Conservation (phyloP, 352 stramenopile species). For the Peronospora farinosa region DNA sequence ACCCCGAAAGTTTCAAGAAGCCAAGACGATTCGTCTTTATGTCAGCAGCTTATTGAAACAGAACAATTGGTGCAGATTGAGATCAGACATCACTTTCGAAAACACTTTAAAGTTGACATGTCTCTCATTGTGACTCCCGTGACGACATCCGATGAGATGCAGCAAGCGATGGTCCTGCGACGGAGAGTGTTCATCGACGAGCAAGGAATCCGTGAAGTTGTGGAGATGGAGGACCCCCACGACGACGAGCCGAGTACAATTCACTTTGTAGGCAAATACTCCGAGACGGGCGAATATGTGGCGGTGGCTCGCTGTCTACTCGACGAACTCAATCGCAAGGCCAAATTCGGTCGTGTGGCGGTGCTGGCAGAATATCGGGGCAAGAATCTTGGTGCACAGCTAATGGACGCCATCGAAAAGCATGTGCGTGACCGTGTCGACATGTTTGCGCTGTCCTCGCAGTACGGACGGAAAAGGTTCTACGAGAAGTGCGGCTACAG, state of each 20-base stretch:
- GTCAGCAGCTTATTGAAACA: slow-evolving; percentile 18
- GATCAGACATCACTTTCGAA: too few relatives aligned
- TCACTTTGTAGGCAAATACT: slow-evolving; percentile 56
- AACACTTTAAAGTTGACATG: slow-evolving; percentile 17
- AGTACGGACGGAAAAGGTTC: slow-evolving; percentile 53
- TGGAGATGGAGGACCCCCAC: slow-evolving; percentile 40
- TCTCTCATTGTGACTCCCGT: slow-evolving; percentile 36
- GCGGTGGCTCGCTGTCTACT: slow-evolving; percentile 47
- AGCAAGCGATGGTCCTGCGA: slow-evolving; percentile 40
- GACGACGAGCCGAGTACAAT: slow-evolving; percentile 44
- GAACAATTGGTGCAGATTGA: too few relatives aligned
- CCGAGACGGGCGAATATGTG: slow-evolving; percentile 53
- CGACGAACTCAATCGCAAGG: slow-evolving; percentile 34
- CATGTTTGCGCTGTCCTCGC: slow-evolving; percentile 42
- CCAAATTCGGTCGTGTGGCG: slow-evolving; percentile 55
- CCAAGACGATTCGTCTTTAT: slow-evolving; percentile 27
- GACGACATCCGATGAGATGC: slow-evolving; percentile 36
- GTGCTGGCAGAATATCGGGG: slow-evolving; percentile 55
- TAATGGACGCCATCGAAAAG: slow-evolving; percentile 55
- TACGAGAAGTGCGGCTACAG: slow-evolving; percentile 66
- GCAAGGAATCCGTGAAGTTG: slow-evolving; percentile 35
- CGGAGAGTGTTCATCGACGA: slow-evolving; percentile 56
- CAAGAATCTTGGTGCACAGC: slow-evolving; percentile 42
- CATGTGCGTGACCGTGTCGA: slow-evolving; percentile 36
- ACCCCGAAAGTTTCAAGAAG: slow-evolving; percentile 32